These are phyloP conservation scores for Metarhizium guizhouense DNA, from an alignment of 2,329 filamentous ascomycete species.

Conservation along the genomic window DNA sequence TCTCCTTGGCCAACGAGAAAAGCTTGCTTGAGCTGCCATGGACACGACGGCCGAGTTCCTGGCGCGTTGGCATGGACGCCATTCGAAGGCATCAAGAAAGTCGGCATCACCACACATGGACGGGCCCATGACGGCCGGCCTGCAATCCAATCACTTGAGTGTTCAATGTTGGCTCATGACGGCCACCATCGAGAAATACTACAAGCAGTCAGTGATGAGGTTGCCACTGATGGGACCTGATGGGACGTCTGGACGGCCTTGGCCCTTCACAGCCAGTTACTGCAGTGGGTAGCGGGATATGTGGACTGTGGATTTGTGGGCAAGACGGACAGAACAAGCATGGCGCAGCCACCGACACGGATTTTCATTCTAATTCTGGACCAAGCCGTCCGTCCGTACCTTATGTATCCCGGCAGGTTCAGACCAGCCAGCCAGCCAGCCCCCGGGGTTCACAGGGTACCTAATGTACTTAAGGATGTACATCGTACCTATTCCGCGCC, in stretches of 20 bases:
- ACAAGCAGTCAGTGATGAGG: not conserved
- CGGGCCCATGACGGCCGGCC: too few species aligned
- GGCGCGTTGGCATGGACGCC: not conserved
- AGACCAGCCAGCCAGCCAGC: constrained; percentile 17
- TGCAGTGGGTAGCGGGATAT: not conserved
- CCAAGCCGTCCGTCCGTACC: constrained; percentile 2
- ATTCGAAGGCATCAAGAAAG: not conserved
- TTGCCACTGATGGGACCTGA: not conserved
- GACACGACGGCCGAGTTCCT: not conserved
- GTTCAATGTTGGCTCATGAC: not conserved
- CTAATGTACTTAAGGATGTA: too few species aligned
- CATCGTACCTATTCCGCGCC: not conserved
- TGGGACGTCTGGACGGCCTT: too few species aligned
- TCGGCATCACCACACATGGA: too few species aligned
- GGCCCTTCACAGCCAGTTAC: not conserved
- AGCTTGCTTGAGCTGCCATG: not conserved
- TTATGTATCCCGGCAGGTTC: not conserved
- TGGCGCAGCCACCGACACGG: constrained; percentile 23
- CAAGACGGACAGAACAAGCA: constrained; percentile 15
- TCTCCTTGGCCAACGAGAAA: not conserved
- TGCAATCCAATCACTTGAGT: too few species aligned
- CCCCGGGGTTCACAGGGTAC: constrained; percentile 1
- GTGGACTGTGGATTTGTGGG: not conserved
- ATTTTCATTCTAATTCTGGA: constrained; percentile 26
- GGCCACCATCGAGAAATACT: not conserved